Percentiles rank a stretch among this genome's conserved stretches.
Evolutionary conservation across 257 asterid species (phyloP).

Genomic region (Gentiana straminea): DNA sequence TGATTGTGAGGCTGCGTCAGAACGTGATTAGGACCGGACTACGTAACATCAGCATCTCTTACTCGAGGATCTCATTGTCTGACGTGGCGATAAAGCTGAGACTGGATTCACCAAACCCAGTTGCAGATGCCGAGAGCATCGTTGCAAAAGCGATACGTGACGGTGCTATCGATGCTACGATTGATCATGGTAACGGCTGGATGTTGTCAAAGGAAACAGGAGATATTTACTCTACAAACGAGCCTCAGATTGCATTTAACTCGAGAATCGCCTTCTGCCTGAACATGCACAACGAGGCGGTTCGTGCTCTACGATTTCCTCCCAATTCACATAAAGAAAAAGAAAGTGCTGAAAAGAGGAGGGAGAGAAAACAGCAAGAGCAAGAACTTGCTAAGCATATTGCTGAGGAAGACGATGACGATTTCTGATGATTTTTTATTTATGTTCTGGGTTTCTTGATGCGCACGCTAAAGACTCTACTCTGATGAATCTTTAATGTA

Average conservation of each 20-base stretch:
- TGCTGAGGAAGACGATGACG: slow-evolving; percentile 92
- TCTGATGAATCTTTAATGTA: too few species aligned
- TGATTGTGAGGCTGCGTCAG: slow-evolving; percentile 82
- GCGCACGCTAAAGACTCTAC: too few species aligned
- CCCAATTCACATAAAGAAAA: slow-evolving; percentile 82
- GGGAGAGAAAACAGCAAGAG: slow-evolving; percentile 84
- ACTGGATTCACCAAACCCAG: slow-evolving; percentile 68
- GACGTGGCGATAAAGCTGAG: slow-evolving; percentile 79
- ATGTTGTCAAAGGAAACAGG: slow-evolving; percentile 89
- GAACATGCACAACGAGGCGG: slow-evolving; percentile 88
- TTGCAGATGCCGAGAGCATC: slow-evolving; percentile 88
- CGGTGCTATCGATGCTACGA: slow-evolving; percentile 81
- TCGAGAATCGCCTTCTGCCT: slow-evolving; percentile 85
- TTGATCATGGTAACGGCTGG: slow-evolving; percentile 68
- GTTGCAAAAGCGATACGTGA: slow-evolving; percentile 81
- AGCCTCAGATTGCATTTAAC: slow-evolving; percentile 79
- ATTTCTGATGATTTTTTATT: slow-evolving; percentile 28
- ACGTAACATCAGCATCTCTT: slow-evolving; percentile 82
- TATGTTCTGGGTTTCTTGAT: too few species aligned
- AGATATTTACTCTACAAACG: slow-evolving; percentile 83
- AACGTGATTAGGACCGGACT: slow-evolving; percentile 85
- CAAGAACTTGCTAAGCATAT: slow-evolving; percentile 92
- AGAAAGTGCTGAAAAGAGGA: slow-evolving; percentile 91
- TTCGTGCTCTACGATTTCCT: slow-evolving; percentile 76
- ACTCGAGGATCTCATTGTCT: slow-evolving; percentile 64